Evolutionary conservation across 306 rosid genomes (phyloP), one percentile per base, ranked within the genome.

Genomic region (Pachyrhizus erosus): DNA sequence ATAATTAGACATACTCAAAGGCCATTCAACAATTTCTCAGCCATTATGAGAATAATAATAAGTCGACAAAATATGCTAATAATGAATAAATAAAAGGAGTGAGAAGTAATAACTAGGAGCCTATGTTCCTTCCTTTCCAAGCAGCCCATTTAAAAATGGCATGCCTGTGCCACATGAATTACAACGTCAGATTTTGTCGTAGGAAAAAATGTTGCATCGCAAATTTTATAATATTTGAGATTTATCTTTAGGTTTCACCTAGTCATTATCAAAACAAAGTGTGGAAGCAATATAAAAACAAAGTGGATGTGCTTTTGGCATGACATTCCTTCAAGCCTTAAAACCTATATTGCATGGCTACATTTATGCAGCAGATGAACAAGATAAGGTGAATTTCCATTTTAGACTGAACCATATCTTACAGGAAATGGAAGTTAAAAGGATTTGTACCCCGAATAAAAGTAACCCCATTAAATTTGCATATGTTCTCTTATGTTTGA

Each of bases 381-480:
- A 7, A 39, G 5, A 24, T 45, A 1, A 12, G 73, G 52, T 27
- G 26, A 18, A 24, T 39, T n/a, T 33, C 70, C n/a, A 5, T 18
- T 17, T 17, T 18, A 40, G 40, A 37, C 48, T 73, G 55, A 39
- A 78, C 52, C 80, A 84, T 84, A 73, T 78, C 77, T 72, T 70
- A 15, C 55, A 15, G 46, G 68, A 84, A 87, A 83, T 24, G 18
- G 57, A 78, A 73, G 33, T 7, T 45, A 5, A 70, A 69, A 68
- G 20, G 34, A 43, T 70, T 24, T 70, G 75, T 43, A 14, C 75
- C 39, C 57, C 2, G 31, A 7, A 54, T 72, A 43, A 87, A 20
- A 60, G 64, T 60, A 49, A 81, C 76, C 29, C 61, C 15, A 5
- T 24, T 75, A 68, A 55, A 42, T 45, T 60, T 62, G 61, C 45